Evolutionary conservation across 352 stramenopile species (phyloP).

Genomic region (Phytophthora sansomeana): DNA sequence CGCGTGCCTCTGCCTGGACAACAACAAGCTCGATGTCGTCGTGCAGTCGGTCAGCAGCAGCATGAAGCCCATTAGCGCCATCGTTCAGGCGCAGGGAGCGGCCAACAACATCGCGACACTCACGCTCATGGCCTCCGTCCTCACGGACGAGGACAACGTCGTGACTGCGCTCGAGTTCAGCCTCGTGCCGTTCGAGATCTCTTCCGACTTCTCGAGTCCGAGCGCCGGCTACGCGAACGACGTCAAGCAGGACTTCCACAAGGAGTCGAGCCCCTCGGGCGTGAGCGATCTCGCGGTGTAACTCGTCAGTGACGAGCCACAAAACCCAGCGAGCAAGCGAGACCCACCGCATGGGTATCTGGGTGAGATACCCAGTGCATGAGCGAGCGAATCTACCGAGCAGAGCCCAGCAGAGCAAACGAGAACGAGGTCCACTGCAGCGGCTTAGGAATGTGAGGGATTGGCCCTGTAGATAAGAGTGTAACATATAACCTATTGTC

Average conservation of each 20-base stretch:
- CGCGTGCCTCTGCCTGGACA: conserved; percentile 59
- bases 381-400: conserved; percentile 24
- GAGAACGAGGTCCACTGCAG: conserved; percentile 22
- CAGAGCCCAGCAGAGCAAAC: conserved; percentile 22
- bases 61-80: conserved; percentile 51
- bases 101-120: conserved; percentile 53
- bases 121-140: conserved; percentile 64
- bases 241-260: conserved; percentile 44
- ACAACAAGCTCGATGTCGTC: conserved; percentile 52
- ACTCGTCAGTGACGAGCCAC: neutral
- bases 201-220: conserved; percentile 40
- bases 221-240: conserved; percentile 25
- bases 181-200: conserved; percentile 70
- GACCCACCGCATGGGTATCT: conserved; percentile 17
- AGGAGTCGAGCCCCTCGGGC: conserved; percentile 64
- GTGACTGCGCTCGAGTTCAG: conserved; percentile 67
- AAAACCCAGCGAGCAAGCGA: neutral
- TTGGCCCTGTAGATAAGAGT: conserved; percentile 46
- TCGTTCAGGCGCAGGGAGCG: conserved; percentile 56
- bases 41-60: conserved; percentile 50
- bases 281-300: conserved; percentile 64
- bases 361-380: conserved; percentile 32
- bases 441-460: conserved; percentile 25
- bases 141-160: conserved; percentile 66
- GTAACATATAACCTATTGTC: conserved; percentile 73